phyloP scores from a whole-genome alignment of 352 stramenopile species.

The Phytophthora vignae region DNA sequence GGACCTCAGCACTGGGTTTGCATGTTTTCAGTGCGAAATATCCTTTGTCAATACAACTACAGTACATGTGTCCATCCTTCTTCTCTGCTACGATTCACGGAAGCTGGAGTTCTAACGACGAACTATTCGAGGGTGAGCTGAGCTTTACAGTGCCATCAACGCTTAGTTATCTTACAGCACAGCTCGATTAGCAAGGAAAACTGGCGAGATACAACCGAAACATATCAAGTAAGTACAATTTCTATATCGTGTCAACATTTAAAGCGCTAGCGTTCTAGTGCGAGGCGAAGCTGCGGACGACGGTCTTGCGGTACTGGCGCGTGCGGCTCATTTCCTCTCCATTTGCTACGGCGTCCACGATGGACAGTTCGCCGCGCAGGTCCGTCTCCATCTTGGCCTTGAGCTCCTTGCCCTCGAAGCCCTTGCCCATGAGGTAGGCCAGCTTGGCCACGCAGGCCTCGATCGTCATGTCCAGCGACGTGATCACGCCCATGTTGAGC shows the following conservation, averaged over 20 bases:
- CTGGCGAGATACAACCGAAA: constrained; percentile 1
- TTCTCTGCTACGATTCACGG: too few species aligned
- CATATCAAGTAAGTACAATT: constrained; percentile 22
- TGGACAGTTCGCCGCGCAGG: constrained; percentile 81
- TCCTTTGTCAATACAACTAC: too few species aligned
- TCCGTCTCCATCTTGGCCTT: constrained; percentile 89
- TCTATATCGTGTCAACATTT: constrained; percentile 39
- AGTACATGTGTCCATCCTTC: too few species aligned
- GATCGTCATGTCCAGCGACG: constrained; percentile 96
- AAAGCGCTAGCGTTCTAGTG: constrained; percentile 45
- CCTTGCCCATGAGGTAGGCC: constrained; percentile 95
- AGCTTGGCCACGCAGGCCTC: constrained; percentile 95
- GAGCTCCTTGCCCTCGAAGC: constrained; percentile 63
- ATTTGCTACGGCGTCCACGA: constrained; percentile 71
- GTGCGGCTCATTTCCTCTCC: constrained; percentile 73
- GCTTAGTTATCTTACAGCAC: not conserved
- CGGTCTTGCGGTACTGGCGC: constrained; percentile 75
- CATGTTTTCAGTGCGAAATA: too few species aligned
- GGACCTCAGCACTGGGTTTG: too few species aligned
- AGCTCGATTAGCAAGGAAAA: not conserved
- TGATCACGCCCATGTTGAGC: constrained; percentile 94
- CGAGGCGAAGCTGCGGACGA: constrained; percentile 79
- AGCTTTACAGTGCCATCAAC: too few species aligned
- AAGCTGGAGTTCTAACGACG: too few species aligned
- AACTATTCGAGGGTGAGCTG: too few species aligned